Evolutionary conservation across 139 green algal genomes (phyloP).

Genomic region (Zygnema circumcarinatum): DNA sequence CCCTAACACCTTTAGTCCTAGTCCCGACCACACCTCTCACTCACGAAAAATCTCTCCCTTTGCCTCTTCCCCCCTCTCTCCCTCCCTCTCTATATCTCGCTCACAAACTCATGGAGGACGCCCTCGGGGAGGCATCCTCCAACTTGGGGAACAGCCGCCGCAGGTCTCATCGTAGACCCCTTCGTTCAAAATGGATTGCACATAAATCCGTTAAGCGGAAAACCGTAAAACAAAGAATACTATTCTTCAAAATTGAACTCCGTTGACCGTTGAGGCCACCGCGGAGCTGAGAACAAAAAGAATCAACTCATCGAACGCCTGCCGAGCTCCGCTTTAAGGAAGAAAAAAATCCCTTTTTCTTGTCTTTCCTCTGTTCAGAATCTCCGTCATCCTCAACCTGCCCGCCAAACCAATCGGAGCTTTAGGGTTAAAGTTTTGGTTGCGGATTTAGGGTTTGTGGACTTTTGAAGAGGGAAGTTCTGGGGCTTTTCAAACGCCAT

Average conservation of each 20-base stretch:
- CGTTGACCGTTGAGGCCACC: neutral
- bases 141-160: neutral
- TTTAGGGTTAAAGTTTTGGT: too few species aligned
- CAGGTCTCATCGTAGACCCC: too few species aligned
- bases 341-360: constrained; percentile 57
- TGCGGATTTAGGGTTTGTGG: too few species aligned
- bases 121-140: neutral
- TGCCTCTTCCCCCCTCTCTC: too few species aligned
- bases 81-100: too few species aligned
- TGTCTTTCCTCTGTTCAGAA: constrained; percentile 26
- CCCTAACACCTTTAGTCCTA: neutral
- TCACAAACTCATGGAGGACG: neutral
- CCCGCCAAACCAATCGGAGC: neutral
- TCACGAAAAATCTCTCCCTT: too few species aligned
- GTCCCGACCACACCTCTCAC: too few species aligned
- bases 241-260: neutral
- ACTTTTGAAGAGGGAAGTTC: neutral
- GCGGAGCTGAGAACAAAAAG: neutral
- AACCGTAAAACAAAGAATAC: neutral
- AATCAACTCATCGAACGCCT: neutral
- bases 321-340: constrained; percentile 28
- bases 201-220: neutral
- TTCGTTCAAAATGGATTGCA: neutral
- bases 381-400: constrained; percentile 58
- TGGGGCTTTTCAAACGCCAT: neutral